Conservation (phyloP, 2,329 filamentous ascomycete species). For the Claviceps sp. region DNA sequence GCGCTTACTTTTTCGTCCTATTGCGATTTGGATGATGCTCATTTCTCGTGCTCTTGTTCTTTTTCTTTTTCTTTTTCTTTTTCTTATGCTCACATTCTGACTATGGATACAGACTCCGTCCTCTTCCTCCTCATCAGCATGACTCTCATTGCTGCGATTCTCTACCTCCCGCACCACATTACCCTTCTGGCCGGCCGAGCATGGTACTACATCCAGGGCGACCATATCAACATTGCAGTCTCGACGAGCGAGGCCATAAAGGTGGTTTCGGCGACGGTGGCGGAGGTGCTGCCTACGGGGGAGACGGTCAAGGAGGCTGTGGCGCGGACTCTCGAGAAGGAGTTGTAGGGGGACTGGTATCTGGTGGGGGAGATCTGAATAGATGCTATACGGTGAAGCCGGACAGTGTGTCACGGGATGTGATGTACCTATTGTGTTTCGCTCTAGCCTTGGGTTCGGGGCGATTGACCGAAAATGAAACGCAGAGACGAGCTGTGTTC, state of each 20-base stretch:
- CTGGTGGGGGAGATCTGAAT: too few species aligned
- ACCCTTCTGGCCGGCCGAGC: conserved; percentile 68
- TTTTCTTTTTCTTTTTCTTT: background rate
- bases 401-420: too few species aligned
- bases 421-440: too few species aligned
- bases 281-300: conserved; percentile 11
- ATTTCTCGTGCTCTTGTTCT: too few species aligned
- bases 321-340: conserved; percentile 16
- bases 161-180: conserved; percentile 91
- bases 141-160: conserved; percentile 69
- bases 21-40: too few species aligned
- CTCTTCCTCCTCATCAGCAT: conserved; percentile 83
- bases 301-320: conserved; percentile 11
- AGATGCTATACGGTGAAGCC: background rate
- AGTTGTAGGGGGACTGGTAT: conserved; percentile 15
- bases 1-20: too few species aligned
- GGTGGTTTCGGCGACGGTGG: conserved; percentile 18
- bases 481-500: too few species aligned
- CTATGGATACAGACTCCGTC: conserved; percentile 55
- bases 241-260: conserved; percentile 20
- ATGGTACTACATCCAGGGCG: conserved; percentile 91
- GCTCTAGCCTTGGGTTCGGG: too few species aligned
- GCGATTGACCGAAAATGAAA: too few species aligned
- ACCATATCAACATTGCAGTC: conserved; percentile 41
- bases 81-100: background rate